A percentile compares a stretch with the other conserved stretches of the same genome.
Evolutionary conservation across 768 basidiomycete genomes (phyloP).

Genomic region (Chalciporus sphaerocephalus): DNA sequence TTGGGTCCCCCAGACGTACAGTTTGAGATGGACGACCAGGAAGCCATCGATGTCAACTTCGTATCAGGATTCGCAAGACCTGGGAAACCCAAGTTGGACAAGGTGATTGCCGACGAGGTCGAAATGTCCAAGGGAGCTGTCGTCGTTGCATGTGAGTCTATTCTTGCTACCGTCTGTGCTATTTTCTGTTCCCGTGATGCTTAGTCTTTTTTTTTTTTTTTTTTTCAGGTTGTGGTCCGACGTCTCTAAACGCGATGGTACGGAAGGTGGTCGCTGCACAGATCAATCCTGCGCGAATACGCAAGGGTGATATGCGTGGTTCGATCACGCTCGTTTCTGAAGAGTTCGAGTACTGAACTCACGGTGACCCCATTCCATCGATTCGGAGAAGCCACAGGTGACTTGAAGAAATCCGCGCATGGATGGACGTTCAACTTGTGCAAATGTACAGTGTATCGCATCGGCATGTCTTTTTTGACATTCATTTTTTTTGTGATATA

Average conservation of each 20-base stretch:
- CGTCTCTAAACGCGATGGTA: slow-evolving; percentile 62
- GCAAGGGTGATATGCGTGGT: slow-evolving; percentile 54
- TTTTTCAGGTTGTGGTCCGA: slow-evolving; percentile 65
- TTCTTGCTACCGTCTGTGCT: not conserved
- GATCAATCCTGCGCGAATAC: slow-evolving; percentile 51
- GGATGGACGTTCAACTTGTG: no score
- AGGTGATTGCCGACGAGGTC: slow-evolving; percentile 64
- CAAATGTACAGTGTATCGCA: not conserved
- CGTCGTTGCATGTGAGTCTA: slow-evolving; percentile 64
- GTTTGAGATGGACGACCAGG: slow-evolving; percentile 52
- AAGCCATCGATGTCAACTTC: slow-evolving; percentile 53
- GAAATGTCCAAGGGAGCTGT: slow-evolving; percentile 49
- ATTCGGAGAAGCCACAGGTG: no score
- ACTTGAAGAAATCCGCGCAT: not conserved
- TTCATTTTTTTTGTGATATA: slow-evolving; percentile 8
- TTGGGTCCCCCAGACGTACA: not conserved
- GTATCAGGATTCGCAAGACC: slow-evolving; percentile 60
- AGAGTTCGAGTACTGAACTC: slow-evolving; percentile 56
- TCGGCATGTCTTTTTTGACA: not conserved
- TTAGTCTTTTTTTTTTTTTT: not conserved
- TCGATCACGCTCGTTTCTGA: slow-evolving; percentile 60
- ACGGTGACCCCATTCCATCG: not conserved
- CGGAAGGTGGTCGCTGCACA: slow-evolving; percentile 59
- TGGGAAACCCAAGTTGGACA: slow-evolving; percentile 62
- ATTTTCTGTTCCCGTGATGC: not conserved